Evolutionary conservation across 2,329 filamentous ascomycete genomes (phyloP).

Genomic region (Pyricularia sp.): DNA sequence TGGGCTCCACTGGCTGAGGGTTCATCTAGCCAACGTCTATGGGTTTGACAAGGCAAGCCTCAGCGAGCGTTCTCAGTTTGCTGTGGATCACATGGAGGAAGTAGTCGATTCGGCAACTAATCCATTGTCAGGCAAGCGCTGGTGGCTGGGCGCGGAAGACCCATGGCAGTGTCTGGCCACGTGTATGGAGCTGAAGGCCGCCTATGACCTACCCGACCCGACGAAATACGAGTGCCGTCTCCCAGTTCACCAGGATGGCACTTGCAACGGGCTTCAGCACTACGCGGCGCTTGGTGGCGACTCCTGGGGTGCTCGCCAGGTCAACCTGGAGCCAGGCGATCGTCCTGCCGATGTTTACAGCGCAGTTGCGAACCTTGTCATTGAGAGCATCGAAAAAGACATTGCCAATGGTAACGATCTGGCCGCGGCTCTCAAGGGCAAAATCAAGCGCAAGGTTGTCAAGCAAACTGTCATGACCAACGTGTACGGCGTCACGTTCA

Average conservation of each 20-base stretch:
- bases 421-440: slow-evolving; percentile 60
- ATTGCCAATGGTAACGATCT: slow-evolving; percentile 43
- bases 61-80: slow-evolving; percentile 71
- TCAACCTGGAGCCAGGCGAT: slow-evolving; percentile 85
- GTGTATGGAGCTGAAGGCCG: slow-evolving; percentile 77
- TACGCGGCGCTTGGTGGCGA: slow-evolving; percentile 95
- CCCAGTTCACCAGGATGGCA: slow-evolving; percentile 92
- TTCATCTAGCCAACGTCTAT: slow-evolving; percentile 84
- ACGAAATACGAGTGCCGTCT: slow-evolving; percentile 68
- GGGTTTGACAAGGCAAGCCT: slow-evolving; percentile 94
- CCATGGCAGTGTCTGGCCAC: slow-evolving; percentile 92
- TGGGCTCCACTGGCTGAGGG: slow-evolving; percentile 84
- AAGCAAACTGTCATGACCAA: slow-evolving; percentile 99
- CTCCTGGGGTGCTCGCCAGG: slow-evolving; percentile 75
- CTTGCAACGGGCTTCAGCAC: slow-evolving; percentile 94
- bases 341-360: slow-evolving; percentile 91
- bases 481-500: slow-evolving; percentile 95
- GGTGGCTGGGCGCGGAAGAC: slow-evolving; percentile 90
- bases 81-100: slow-evolving; percentile 63
- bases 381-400: slow-evolving; percentile 60
- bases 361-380: slow-evolving; percentile 82
- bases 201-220: slow-evolving; percentile 67
- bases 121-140: slow-evolving; percentile 64
- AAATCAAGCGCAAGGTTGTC: slow-evolving; percentile 90
- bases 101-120: slow-evolving; percentile 77